These are phyloP conservation scores for Teratosphaeria viscida DNA, from an alignment of 2,329 filamentous ascomycete genomes.

Conservation along the genomic window DNA sequence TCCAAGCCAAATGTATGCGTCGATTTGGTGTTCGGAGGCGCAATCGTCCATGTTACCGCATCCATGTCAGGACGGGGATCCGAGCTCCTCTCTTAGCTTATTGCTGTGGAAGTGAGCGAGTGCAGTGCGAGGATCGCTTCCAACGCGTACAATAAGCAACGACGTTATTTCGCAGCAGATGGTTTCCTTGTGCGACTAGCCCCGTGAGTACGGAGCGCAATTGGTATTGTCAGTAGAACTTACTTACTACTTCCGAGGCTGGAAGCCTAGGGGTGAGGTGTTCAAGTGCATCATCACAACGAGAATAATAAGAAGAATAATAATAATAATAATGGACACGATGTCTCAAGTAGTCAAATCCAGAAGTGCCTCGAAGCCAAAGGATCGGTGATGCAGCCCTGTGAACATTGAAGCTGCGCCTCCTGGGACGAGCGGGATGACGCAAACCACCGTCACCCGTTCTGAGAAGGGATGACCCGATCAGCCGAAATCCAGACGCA, in stretches of 20 bases:
- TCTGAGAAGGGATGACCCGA: not conserved
- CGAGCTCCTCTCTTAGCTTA: not conserved
- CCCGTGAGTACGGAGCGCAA: not conserved
- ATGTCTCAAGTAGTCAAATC: no score
- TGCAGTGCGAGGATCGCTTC: no score
- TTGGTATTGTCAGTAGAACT: not conserved
- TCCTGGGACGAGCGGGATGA: not conserved
- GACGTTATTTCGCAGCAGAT: no score
- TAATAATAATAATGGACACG: no score
- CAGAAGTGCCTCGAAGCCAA: not conserved
- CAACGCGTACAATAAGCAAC: no score
- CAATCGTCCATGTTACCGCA: not conserved
- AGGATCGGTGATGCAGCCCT: not conserved
- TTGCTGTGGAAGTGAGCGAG: no score
- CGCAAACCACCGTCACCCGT: not conserved
- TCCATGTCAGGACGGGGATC: not conserved
- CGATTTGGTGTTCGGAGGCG: not conserved
- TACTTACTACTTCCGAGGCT: not conserved
- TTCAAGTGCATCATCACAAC: not conserved
- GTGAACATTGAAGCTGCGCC: not conserved
- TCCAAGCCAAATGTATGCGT: not conserved
- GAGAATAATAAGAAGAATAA: no score
- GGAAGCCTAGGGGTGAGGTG: no score
- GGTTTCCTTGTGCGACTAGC: no score
- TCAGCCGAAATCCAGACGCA: not conserved